phyloP scores from a whole-genome alignment of 495 filamentous ascomycete species.

The Neurospora sp. region DNA sequence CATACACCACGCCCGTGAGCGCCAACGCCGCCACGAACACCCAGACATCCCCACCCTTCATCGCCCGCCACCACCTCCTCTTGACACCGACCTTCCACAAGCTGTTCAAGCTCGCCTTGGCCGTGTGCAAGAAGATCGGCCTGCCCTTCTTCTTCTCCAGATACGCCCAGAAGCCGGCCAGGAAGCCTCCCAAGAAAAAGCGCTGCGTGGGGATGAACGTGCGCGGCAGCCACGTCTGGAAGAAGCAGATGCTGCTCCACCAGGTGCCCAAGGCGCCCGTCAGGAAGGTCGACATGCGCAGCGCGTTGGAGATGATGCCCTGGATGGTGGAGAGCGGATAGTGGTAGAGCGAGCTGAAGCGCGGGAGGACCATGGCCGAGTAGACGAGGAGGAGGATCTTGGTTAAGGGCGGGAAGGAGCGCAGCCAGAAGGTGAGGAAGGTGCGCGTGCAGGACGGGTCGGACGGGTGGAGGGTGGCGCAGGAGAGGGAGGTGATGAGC shows the following conservation, averaged over 20 bases:
- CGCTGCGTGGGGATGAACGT: conserved; percentile 66
- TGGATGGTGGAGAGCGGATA: conserved; percentile 57
- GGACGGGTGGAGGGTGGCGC: conserved; percentile 81
- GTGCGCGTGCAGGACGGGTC: conserved; percentile 80
- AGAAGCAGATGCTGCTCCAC: conserved; percentile 83
- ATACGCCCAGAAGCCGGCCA: conserved; percentile 75
- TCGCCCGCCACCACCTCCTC: conserved; percentile 67
- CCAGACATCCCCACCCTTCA: conserved; percentile 72
- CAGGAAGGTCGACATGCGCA: conserved; percentile 62
- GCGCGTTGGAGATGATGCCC: conserved; percentile 46
- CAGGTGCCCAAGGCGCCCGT: conserved; percentile 67
- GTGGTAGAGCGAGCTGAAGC: conserved; percentile 52
- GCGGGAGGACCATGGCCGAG: conserved; percentile 53
- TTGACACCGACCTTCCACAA: conserved; percentile 89
- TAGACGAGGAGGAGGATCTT: conserved; percentile 65
- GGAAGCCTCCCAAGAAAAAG: conserved; percentile 77
- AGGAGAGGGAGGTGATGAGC: conserved; percentile 68
- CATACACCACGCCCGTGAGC: conserved; percentile 67
- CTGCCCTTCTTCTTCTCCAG: conserved; percentile 52
- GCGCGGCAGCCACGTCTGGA: conserved; percentile 67
- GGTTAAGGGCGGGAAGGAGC: conserved; percentile 65
- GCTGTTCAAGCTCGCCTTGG: conserved; percentile 62
- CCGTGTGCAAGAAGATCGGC: conserved; percentile 58
- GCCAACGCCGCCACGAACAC: conserved; percentile 70
- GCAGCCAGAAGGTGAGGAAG: conserved; percentile 72